Percentiles rank a stretch among this genome's conserved stretches.
Conservation (phyloP, 495 filamentous ascomycete species). For the Neurospora terricola region DNA sequence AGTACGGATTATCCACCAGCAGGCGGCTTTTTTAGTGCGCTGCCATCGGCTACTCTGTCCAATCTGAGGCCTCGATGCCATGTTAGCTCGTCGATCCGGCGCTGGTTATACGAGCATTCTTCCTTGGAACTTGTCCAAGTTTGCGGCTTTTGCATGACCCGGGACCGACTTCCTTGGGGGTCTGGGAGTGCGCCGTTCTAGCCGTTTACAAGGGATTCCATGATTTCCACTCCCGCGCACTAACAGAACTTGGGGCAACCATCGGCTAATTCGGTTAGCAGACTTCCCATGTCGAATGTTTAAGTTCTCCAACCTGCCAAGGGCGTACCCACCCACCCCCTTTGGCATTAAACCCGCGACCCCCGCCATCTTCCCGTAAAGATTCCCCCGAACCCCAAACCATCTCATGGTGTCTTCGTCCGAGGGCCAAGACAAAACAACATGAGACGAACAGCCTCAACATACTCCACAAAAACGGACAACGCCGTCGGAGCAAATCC, state of each 20-base stretch:
- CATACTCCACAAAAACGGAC: not conserved
- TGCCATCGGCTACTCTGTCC: not conserved
- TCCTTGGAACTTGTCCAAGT: not conserved
- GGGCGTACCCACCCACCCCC: not conserved
- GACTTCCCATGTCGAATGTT: not conserved
- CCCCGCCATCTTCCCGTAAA: not conserved
- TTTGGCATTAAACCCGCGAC: not conserved
- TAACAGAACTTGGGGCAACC: not conserved
- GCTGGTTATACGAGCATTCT: not conserved
- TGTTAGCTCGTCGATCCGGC: not conserved
- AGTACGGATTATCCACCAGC: not conserved
- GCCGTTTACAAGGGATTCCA: not conserved
- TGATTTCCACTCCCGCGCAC: not conserved
- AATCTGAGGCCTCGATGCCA: not conserved
- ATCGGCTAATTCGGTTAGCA: not conserved
- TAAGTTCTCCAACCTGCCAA: not conserved
- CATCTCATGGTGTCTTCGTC: not conserved
- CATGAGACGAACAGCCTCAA: not conserved
- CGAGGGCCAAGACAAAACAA: not conserved
- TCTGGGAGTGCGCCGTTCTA: not conserved
- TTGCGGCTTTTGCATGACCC: not conserved
- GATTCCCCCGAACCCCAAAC: not conserved
- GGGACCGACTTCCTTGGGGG: not conserved
- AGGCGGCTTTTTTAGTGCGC: not conserved
- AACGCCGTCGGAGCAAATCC: not conserved